Conservation (phyloP, 441 rosid genomes). For the Macaranga tanarius region DNA sequence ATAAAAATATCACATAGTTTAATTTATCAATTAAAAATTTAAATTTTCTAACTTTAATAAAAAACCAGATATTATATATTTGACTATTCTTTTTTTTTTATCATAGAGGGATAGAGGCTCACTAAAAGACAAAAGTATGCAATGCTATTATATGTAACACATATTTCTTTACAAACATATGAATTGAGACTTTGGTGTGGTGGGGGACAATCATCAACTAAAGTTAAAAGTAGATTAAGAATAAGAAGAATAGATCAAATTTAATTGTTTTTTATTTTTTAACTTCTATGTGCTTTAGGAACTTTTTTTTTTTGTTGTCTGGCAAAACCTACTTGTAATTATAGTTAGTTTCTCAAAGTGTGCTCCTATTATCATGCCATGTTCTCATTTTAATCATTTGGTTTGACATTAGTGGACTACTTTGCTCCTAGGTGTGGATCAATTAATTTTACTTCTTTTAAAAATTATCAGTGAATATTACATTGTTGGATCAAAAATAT, state of each 20-base stretch:
- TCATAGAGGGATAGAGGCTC: not conserved
- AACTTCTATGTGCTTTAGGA: not conserved
- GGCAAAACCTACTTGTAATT: constrained; percentile 17
- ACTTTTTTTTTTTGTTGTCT: not conserved
- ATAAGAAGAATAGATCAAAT: not conserved
- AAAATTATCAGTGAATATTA: too few relatives aligned
- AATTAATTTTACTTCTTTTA: not conserved
- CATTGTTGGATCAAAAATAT: too few relatives aligned
- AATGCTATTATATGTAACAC: not conserved
- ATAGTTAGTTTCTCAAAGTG: constrained; percentile 24
- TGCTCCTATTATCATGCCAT: constrained; percentile 15
- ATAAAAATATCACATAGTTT: too few relatives aligned
- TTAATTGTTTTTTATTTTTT: not conserved
- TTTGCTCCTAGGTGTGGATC: not conserved
- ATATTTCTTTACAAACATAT: not conserved
- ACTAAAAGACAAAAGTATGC: not conserved
- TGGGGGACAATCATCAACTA: constrained; percentile 5
- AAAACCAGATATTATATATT: too few relatives aligned
- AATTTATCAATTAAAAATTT: too few relatives aligned
- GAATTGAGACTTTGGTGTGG: not conserved
- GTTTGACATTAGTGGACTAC: not conserved
- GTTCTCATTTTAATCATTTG: constrained; percentile 18
- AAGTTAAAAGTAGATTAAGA: constrained; percentile 7
- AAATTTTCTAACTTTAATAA: too few relatives aligned
- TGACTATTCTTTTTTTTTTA: too few relatives aligned